A percentile compares a stretch with the other conserved stretches of the same genome.
Conservation (phyloP, 2,329 filamentous ascomycete genomes). For the Ramularia endophylla region DNA sequence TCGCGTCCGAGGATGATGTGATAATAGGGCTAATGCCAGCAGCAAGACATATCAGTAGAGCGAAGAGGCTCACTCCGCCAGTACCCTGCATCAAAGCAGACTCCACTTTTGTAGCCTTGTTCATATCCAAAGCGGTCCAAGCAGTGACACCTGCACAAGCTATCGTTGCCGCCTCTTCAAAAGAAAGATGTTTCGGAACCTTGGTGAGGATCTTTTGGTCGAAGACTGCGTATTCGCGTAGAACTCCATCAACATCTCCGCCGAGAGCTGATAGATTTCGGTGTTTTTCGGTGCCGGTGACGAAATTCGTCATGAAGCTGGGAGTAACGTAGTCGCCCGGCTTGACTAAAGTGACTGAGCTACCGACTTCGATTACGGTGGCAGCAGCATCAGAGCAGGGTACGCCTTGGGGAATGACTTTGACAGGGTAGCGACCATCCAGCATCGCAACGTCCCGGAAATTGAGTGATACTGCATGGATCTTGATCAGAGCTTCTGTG, state of each 20-base stretch:
- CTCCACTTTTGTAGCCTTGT: neutral
- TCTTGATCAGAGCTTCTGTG: slow-evolving; percentile 43
- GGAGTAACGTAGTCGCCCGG: slow-evolving; percentile 21
- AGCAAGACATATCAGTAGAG: slow-evolving; percentile 20
- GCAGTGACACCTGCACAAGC: slow-evolving; percentile 58
- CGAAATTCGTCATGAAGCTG: slow-evolving; percentile 37
- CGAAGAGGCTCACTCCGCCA: slow-evolving; percentile 39
- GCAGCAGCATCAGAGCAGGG: slow-evolving; percentile 32
- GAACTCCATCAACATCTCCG: slow-evolving; percentile 50
- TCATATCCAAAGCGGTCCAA: slow-evolving; percentile 17
- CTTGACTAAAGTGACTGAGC: slow-evolving; percentile 15
- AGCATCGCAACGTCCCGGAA: slow-evolving; percentile 39
- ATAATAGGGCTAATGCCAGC: slow-evolving; percentile 45
- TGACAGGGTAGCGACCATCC: slow-evolving; percentile 29
- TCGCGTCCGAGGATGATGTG: slow-evolving; percentile 52
- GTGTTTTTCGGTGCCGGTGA: slow-evolving; percentile 33
- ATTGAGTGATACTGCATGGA: slow-evolving; percentile 47
- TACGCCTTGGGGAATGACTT: slow-evolving; percentile 23
- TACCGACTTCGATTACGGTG: slow-evolving; percentile 18
- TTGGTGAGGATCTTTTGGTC: slow-evolving; percentile 44
- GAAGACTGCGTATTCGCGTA: slow-evolving; percentile 56
- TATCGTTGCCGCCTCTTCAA: slow-evolving; percentile 54
- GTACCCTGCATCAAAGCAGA: slow-evolving; percentile 25
- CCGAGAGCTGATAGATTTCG: slow-evolving; percentile 36
- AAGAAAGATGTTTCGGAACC: slow-evolving; percentile 49